Evolutionary conservation across 306 rosid genomes (phyloP), one percentile per base, ranked within the genome.

Genomic region (Amphicarpaea edgeworthii): DNA sequence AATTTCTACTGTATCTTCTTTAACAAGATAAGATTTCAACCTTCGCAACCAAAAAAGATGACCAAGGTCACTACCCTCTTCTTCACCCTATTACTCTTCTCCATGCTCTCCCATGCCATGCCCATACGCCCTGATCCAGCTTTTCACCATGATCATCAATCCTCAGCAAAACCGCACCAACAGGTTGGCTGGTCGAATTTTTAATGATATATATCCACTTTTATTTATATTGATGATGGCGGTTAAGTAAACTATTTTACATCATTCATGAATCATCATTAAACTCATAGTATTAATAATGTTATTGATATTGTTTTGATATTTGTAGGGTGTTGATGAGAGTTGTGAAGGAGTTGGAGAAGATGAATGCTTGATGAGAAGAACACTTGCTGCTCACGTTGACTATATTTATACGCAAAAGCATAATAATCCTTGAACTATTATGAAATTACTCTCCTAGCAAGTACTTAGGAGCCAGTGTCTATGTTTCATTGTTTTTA

Each of bases 331-430:
- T 23, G 63, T 55, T 54, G 79, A 72, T 30, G 83, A 80, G 37
- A 78, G 23, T 16, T 86, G 90, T 64, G 60, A 71, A 58, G 86
- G 80, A 41, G 57, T 70, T 43, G 81, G 78, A 3, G 79, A 78
- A 30, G 83, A 83, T 7, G 90, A 86, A 49, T 86, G 90, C 69
- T 83, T 86, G 74, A 70, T 65, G 65, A 86, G 78, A 51, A 70
- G 86, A 61, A 83, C 90, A 23, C 80, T 86, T 0, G 78, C 51
- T 0, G 90, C 90, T 54, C 87, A 86, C 71, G 28, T 75, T 7
- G 90, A 86, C 62, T 86, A 86, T 54, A 82, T 86, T 28, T 86
- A 86, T 60, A 83, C 86, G 14, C 82, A 83, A 9, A 40, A 81
- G 8, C 77, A 75, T 46, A 77, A 75, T 45, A 77, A 82, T 5